A percentile compares a stretch with the other conserved stretches of the same genome.
Evolutionary conservation across 139 green algal genomes (phyloP).

Genomic region (Micractinium conductrix): DNA sequence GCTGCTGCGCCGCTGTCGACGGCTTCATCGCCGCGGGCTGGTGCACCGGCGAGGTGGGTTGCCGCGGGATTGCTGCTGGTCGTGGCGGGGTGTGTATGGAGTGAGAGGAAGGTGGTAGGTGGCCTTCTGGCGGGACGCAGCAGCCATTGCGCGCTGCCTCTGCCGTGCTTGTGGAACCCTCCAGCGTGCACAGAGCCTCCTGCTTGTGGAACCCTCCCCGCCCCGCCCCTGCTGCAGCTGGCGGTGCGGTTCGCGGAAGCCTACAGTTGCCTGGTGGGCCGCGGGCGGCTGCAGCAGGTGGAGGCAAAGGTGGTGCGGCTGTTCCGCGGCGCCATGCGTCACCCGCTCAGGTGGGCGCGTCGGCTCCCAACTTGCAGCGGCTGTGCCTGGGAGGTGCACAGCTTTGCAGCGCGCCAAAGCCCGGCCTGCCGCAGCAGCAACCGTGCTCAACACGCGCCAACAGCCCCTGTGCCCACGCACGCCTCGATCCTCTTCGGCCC

Average conservation of each 20-base stretch:
- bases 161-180: background rate
- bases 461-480: background rate
- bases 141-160: background rate
- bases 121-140: background rate
- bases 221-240: background rate
- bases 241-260: constrained; percentile 1
- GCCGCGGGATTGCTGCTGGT: too few species aligned
- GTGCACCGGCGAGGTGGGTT: background rate
- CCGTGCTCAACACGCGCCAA: too few species aligned
- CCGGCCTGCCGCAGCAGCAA: background rate
- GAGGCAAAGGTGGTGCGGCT: background rate
- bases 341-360: constrained; percentile 5
- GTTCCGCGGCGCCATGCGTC: background rate
- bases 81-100: too few species aligned
- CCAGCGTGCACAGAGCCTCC: too few species aligned
- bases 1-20: constrained; percentile 2
- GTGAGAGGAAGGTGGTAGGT: too few species aligned
- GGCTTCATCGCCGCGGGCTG: constrained; percentile 12
- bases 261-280: background rate
- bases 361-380: too few species aligned
- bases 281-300: constrained; percentile 1
- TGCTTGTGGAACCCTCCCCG: too few species aligned
- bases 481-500: background rate
- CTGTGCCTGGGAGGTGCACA: background rate
- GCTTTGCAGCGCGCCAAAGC: background rate